phyloP scores from a whole-genome alignment of 1,139 yeast species.

The Protomyces gravidus region DNA sequence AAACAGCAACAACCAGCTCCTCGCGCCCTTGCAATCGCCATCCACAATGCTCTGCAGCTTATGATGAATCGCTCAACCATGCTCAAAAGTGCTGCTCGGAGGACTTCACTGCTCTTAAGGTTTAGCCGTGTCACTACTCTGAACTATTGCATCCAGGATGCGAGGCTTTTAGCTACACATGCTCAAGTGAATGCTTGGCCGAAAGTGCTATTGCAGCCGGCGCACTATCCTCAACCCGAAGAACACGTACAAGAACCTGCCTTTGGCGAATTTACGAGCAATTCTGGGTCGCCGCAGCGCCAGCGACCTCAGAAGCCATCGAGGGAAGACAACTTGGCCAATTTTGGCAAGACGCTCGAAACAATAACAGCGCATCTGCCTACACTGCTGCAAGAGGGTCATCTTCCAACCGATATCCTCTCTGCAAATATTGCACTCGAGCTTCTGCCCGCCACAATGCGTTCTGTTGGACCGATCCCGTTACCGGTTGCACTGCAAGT shows the following conservation, averaged over 20 bases:
- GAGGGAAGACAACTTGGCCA: background rate
- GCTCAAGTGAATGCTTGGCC: background rate
- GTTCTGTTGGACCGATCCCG: background rate
- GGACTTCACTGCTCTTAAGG: too few relatives aligned
- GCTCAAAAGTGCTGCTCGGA: too few relatives aligned
- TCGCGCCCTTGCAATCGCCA: too few relatives aligned
- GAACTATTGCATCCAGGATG: background rate
- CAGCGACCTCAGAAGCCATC: background rate
- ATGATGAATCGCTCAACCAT: too few relatives aligned
- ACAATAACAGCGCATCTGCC: constrained; percentile 17
- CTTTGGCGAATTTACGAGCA: background rate
- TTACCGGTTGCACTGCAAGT: background rate
- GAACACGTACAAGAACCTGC: background rate
- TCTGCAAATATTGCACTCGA: constrained; percentile 12
- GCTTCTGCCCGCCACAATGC: constrained; percentile 12
- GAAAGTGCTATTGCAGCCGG: too few relatives aligned
- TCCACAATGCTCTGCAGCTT: too few relatives aligned
- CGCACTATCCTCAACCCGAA: background rate
- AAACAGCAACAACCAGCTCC: too few relatives aligned
- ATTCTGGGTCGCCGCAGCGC: too few relatives aligned
- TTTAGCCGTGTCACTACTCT: too few relatives aligned
- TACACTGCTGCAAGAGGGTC: constrained; percentile 6
- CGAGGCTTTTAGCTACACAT: background rate
- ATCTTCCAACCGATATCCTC: constrained; percentile 14
- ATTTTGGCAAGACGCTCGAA: constrained; percentile 19